Evolutionary conservation across 805 yeast genomes (phyloP).

Genomic region (Candida taoyuanica): DNA sequence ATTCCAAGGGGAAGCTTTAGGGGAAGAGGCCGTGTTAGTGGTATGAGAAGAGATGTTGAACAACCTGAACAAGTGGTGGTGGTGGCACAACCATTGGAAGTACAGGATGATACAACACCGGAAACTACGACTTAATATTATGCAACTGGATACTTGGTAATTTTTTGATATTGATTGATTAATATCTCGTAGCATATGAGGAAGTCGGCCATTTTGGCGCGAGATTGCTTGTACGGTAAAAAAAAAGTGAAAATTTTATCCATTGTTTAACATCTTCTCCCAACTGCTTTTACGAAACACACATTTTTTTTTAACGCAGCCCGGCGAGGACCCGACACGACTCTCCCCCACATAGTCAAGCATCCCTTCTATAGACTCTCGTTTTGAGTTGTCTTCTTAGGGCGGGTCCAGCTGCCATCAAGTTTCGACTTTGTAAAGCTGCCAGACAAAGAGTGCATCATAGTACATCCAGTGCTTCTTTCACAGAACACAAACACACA

Average conservation of each 20-base stretch:
- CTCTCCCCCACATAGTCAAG: slow-evolving; percentile 1
- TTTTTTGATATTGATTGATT: no score
- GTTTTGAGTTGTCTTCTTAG: slow-evolving; percentile 20
- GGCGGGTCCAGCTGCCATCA: slow-evolving; percentile 10
- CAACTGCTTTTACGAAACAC: background rate
- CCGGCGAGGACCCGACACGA: background rate
- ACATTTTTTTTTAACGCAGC: background rate
- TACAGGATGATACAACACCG: no score
- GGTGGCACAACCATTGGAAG: no score
- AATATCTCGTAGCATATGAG: no score
- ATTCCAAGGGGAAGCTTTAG: background rate
- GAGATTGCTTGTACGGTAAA: no score
- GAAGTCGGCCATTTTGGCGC: no score
- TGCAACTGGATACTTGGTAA: no score
- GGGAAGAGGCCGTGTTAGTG: slow-evolving; percentile 2
- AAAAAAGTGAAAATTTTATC: slow-evolving; percentile 2
- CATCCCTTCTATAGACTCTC: slow-evolving; percentile 19
- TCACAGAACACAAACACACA: background rate
- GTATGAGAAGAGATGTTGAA: slow-evolving; percentile 2
- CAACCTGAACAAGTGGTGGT: no score
- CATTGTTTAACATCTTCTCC: background rate
- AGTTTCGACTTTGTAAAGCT: background rate
- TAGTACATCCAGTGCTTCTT: slow-evolving; percentile 25
- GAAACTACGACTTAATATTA: no score
- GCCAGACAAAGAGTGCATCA: slow-evolving; percentile 24